These are phyloP conservation scores for Lentinula sp. DNA, from an alignment of 768 basidiomycete species.

Conservation along the genomic window DNA sequence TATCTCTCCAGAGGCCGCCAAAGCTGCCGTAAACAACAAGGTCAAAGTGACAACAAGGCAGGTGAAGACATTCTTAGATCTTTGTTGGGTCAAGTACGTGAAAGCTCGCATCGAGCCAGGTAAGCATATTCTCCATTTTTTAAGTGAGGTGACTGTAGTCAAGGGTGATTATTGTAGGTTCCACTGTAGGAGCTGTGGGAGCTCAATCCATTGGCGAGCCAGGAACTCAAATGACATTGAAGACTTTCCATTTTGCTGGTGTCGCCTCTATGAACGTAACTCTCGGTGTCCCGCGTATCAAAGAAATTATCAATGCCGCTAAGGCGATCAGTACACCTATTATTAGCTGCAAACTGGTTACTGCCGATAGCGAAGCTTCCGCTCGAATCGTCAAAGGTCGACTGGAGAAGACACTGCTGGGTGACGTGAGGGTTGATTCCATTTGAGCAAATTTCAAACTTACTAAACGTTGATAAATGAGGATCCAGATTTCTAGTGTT, in stretches of 20 bases:
- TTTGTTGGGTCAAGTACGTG: constrained; percentile 88
- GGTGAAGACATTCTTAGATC: constrained; percentile 71
- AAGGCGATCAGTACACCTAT: constrained; percentile 96
- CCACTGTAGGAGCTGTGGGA: constrained; percentile 96
- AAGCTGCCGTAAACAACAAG: constrained; percentile 80
- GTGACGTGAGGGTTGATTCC: constrained; percentile 59
- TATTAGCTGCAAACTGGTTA: constrained; percentile 93
- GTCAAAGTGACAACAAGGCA: constrained; percentile 85
- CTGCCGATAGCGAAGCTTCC: constrained; percentile 81
- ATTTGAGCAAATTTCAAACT: background rate
- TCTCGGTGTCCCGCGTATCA: constrained; percentile 98
- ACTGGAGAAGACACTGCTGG: constrained; percentile 89
- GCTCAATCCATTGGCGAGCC: constrained; percentile 99
- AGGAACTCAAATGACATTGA: constrained; percentile 98
- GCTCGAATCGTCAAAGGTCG: constrained; percentile 97
- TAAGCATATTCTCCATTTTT: constrained; percentile 16
- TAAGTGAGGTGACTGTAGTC: background rate
- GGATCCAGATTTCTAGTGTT: constrained; percentile 73
- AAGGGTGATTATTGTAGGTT: constrained; percentile 44
- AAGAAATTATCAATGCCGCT: constrained; percentile 99
- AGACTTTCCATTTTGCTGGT: constrained; percentile 99
- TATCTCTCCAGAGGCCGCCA: constrained; percentile 47
- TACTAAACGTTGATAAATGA: background rate
- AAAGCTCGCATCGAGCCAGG: constrained; percentile 97
- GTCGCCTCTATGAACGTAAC: constrained; percentile 99